Base-by-base conservation (phyloP, 352 stramenopile species). In the Pythium angustatum region DNA sequence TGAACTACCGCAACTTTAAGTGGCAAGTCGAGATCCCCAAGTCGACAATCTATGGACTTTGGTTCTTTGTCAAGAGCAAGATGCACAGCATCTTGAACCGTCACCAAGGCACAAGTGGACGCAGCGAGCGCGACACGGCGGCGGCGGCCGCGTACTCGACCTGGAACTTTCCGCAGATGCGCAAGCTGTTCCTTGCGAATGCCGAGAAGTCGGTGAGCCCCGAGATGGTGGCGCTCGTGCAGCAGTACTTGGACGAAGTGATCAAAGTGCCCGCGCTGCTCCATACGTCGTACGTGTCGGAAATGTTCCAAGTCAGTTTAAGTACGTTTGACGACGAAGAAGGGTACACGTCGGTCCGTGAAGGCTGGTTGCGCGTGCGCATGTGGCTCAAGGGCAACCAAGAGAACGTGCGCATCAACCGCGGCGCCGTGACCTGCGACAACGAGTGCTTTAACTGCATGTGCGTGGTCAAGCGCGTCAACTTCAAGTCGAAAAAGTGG, bases 401-500 rank as follows among this genome's bases (percentile, higher is more conserved):
- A 47, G 87, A 95, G 27, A 91, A 95, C 54, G 84, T 95, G 28
- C 87, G 81, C 15, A 89, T 95, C 52, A 91, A 95, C 49, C 84
- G 83, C 15, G 84, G 78, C 2, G 83, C 83, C 0, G 69, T 79
- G 22, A 87, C 81, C 15, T 95, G 87, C 45, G 87, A 95, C 70
- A 95, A 95, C 41, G 82, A 93, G 62, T 95, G 83, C 64, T 91
- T 93, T 65, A 95, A 95, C 73, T 95, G 87, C 71, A 92, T 93
- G 78, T 95, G 87, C 53, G 83, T 95, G 24, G 77, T 93, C 38
- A 95, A 95, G 75, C 85, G 85, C 10, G 79, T 93, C 1, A 83
- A 90, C 59, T 91, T 92, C 55, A 86, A 87, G n/a, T 81, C 84
- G 0, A 92, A 92, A 65, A 84, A 88, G 31, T 80, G 82, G 76